These are phyloP conservation scores for Tilletia setariae DNA, from an alignment of 1,284 basidiomycete species.

Conservation along the genomic window DNA sequence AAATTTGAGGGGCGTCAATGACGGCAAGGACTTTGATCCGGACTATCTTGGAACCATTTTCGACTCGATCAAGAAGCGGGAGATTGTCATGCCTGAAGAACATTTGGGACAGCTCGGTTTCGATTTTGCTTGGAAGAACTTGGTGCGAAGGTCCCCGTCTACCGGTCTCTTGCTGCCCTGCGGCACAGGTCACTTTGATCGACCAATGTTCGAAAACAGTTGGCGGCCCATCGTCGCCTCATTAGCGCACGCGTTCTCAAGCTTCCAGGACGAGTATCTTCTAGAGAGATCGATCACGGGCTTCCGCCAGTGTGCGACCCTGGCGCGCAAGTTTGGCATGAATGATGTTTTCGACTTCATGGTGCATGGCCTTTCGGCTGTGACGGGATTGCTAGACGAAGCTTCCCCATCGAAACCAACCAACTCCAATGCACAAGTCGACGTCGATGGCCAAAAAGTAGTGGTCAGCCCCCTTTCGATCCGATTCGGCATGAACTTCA, in stretches of 20 bases:
- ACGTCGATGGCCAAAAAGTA: slow-evolving; percentile 81
- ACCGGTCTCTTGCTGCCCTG: slow-evolving; percentile 77
- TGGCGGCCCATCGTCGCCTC: slow-evolving; percentile 86
- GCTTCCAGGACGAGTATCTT: slow-evolving; percentile 92
- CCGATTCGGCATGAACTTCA: slow-evolving; percentile 90
- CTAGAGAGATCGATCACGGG: slow-evolving; percentile 91
- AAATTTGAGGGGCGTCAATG: slow-evolving; percentile 91
- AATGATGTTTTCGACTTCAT: slow-evolving; percentile 97
- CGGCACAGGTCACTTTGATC: slow-evolving; percentile 77
- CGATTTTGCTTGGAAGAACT: slow-evolving; percentile 97
- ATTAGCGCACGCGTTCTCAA: slow-evolving; percentile 68
- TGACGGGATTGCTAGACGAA: slow-evolving; percentile 41
- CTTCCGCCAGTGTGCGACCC: slow-evolving; percentile 89
- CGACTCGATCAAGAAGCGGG: slow-evolving; percentile 86
- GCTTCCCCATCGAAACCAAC: slow-evolving; percentile 20
- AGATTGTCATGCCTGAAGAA: slow-evolving; percentile 97
- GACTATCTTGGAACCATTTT: slow-evolving; percentile 86
- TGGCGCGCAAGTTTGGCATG: slow-evolving; percentile 81
- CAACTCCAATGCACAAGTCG: slow-evolving; percentile 34
- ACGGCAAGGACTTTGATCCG: slow-evolving; percentile 74
- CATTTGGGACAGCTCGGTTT: slow-evolving; percentile 95
- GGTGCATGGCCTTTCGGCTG: slow-evolving; percentile 69
- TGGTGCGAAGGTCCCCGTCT: slow-evolving; percentile 75
- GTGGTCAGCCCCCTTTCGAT: slow-evolving; percentile 90
- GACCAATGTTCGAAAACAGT: slow-evolving; percentile 82